Conservation (phyloP, 2,329 filamentous ascomycete genomes). For the Cephalotrichum gorgonifer region DNA sequence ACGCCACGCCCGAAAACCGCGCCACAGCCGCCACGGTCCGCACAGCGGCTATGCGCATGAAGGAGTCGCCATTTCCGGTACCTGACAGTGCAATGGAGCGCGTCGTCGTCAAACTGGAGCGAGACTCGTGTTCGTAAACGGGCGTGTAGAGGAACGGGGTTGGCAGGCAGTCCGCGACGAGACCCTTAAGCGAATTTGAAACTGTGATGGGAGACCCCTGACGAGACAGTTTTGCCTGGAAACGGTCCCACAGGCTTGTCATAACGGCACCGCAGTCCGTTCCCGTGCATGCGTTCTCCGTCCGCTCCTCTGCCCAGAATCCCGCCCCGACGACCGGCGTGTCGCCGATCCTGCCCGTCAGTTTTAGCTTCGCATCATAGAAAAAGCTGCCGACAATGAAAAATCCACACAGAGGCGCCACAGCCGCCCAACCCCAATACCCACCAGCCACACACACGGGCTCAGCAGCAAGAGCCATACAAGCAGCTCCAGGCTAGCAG, state of each 20-base stretch:
- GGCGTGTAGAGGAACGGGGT: conserved; percentile 31
- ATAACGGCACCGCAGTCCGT: conserved; percentile 2
- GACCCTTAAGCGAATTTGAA: conserved; percentile 29
- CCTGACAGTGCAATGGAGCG: conserved; percentile 56
- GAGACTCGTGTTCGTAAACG: neutral
- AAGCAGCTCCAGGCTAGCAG: too few relatives aligned
- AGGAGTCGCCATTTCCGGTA: conserved; percentile 84
- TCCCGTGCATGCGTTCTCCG: conserved; percentile 29
- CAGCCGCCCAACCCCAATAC: too few relatives aligned
- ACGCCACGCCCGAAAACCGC: conserved; percentile 44
- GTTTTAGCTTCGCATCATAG: too few relatives aligned
- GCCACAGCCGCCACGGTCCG: conserved; percentile 65
- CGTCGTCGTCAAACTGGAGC: conserved; percentile 17
- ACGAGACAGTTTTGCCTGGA: neutral
- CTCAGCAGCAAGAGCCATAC: too few relatives aligned
- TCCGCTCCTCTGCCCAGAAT: conserved; percentile 86
- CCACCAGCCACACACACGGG: too few relatives aligned
- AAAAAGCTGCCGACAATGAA: too few relatives aligned
- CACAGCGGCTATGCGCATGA: conserved; percentile 61
- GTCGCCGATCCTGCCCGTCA: conserved; percentile 76
- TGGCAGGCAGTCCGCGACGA: conserved; percentile 52
- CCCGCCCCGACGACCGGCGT: conserved; percentile 76
- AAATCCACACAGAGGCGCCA: too few relatives aligned
- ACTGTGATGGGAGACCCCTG: conserved; percentile 19
- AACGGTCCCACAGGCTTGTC: conserved; percentile 15